Conservation (phyloP, 2,329 filamentous ascomycete genomes). For the Ophiosphaerella narmari region DNA sequence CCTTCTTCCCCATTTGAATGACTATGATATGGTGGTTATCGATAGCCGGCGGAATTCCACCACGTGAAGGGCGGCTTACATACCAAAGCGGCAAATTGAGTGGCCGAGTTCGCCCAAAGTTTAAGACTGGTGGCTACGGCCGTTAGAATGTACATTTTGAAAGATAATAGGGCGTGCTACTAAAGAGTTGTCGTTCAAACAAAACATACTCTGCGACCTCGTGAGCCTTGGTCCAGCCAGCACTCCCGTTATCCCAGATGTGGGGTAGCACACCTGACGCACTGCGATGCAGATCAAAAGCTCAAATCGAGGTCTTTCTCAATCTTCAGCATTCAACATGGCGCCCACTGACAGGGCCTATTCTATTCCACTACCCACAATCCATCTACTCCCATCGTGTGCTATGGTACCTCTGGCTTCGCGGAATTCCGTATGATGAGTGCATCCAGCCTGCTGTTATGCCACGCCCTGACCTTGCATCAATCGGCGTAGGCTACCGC, state of each 20-base stretch:
- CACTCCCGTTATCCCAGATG: not conserved
- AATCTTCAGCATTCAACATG: slow-evolving; percentile 11
- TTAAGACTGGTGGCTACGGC: too few relatives aligned
- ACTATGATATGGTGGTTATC: too few relatives aligned
- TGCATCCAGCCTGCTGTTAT: slow-evolving; percentile 62
- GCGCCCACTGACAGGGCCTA: slow-evolving; percentile 50
- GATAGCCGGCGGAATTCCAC: not conserved
- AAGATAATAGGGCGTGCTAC: not conserved
- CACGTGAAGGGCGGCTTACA: not conserved
- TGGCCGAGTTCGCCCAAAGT: too few relatives aligned
- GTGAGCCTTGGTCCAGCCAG: not conserved
- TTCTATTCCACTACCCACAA: slow-evolving; percentile 69
- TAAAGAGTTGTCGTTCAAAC: not conserved
- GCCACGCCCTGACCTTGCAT: slow-evolving; percentile 36
- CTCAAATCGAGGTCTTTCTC: not conserved
- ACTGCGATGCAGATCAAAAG: not conserved
- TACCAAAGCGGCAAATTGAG: not conserved
- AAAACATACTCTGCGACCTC: too few relatives aligned
- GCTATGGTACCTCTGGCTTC: slow-evolving; percentile 69
- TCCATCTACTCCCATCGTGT: slow-evolving; percentile 69
- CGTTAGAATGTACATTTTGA: too few relatives aligned
- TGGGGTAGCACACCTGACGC: not conserved
- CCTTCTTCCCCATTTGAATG: too few relatives aligned
- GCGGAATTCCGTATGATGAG: slow-evolving; percentile 68
- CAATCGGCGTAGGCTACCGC: slow-evolving; percentile 44